A percentile compares a stretch with the other conserved stretches of the same genome.
Evolutionary conservation across 352 stramenopile species (phyloP).

Genomic region (Pythium sp.): DNA sequence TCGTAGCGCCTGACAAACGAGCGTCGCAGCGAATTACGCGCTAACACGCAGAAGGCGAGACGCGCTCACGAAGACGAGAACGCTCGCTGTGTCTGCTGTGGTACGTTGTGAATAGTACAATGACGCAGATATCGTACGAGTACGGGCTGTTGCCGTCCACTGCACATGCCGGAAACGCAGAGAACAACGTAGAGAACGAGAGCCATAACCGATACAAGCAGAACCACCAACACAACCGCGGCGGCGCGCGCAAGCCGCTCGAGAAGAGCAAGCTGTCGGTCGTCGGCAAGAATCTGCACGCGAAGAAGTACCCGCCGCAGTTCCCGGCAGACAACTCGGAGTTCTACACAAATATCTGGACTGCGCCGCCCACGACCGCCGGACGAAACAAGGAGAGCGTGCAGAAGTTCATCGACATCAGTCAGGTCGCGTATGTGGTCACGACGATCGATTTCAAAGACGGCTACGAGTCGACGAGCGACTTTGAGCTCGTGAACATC

Average conservation of each 20-base stretch:
- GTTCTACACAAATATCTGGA: constrained; percentile 87
- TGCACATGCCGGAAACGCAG: background rate
- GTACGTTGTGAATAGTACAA: background rate
- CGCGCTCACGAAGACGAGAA: background rate
- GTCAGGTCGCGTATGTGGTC: constrained; percentile 73
- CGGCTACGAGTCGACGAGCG: constrained; percentile 41
- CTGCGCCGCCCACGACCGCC: constrained; percentile 20
- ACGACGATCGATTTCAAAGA: constrained; percentile 72
- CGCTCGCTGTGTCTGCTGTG: background rate
- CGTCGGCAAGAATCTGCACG: constrained; percentile 30
- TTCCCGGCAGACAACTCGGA: constrained; percentile 51
- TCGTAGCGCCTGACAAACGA: background rate
- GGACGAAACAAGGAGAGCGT: constrained; percentile 22
- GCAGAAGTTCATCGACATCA: constrained; percentile 65
- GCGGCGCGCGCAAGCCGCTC: constrained; percentile 46
- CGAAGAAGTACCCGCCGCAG: constrained; percentile 33
- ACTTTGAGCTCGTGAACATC: constrained; percentile 48
- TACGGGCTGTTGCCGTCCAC: constrained; percentile 2
- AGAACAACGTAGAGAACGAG: background rate
- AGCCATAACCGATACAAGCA: background rate
- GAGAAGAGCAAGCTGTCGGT: constrained; percentile 51
- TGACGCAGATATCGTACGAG: constrained; percentile 19
- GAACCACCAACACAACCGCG: background rate
- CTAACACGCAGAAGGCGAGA: background rate
- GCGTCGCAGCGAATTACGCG: background rate